Conservation (phyloP, 441 rosid species). For the Oxalis stricta region DNA sequence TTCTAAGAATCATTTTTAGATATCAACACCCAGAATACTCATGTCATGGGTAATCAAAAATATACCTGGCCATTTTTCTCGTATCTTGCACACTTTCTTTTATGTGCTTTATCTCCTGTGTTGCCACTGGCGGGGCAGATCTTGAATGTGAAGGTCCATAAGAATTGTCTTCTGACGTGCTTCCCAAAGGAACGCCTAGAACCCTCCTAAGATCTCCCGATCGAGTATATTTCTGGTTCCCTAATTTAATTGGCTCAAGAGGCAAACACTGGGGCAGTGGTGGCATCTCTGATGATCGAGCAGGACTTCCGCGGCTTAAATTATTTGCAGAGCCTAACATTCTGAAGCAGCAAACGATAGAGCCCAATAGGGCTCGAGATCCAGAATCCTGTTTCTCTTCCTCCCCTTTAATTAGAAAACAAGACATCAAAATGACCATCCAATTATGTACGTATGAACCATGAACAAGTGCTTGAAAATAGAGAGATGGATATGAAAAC, state of each 20-base stretch:
- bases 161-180: conserved; percentile 36
- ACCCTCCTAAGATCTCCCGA: conserved; percentile 50
- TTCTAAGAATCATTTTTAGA: not conserved
- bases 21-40: not conserved
- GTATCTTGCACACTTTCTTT: conserved; percentile 62
- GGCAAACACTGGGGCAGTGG: conserved; percentile 33
- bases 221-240: conserved; percentile 35
- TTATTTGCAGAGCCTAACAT: conserved; percentile 50
- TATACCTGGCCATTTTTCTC: conserved; percentile 47
- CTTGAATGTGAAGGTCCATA: conserved; percentile 31
- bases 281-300: conserved; percentile 41
- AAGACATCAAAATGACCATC: too few species aligned
- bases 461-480: too few species aligned
- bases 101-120: conserved; percentile 48
- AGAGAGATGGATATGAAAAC: too few species aligned
- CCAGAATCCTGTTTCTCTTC: not conserved
- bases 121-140: conserved; percentile 35
- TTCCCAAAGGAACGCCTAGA: conserved; percentile 36
- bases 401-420: too few species aligned
- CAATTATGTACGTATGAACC: too few species aligned
- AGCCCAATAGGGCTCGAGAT: too few species aligned
- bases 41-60: not conserved
- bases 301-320: conserved; percentile 33
- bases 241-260: conserved; percentile 46
- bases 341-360: too few species aligned